Evolutionary conservation across 1,284 basidiomycete species (phyloP), one percentile per base, ranked within the genome.

Genomic region (Ceraceosorus guamensis): DNA sequence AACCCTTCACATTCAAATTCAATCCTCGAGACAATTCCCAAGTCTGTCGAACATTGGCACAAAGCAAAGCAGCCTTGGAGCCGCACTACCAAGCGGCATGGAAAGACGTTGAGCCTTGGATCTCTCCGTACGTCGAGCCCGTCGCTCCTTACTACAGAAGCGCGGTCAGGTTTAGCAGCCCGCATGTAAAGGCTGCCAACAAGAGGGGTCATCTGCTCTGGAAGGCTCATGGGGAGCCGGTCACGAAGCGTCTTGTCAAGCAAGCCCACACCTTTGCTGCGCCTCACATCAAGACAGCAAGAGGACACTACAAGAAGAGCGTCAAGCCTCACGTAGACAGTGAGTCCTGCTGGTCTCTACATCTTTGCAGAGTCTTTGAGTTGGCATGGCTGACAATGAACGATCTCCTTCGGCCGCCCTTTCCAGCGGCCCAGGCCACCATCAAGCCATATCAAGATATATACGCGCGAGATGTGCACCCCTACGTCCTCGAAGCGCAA

Each of bases 401-500:
- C n/a, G n/a, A n/a, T n/a, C n/a, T n/a, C n/a, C n/a, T n/a, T n/a
- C n/a, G n/a, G n/a, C n/a, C n/a, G n/a, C n/a, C n/a, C n/a, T 37
- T 44, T 13, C 31, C 45, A 53, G 50, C 57, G 49, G n/a, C 61
- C 16, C 47, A 63, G 57, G 63, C 60, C 46, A 49, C 63, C 4
- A 48, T 70, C 55, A 66, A 68, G 60, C 72, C 72, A 0, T 74
- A 74, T 58, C 63, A 63, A 33, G 64, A 68, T 55, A 66, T 72
- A 44, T 73, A 73, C 57, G 47, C 61, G n/a, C 66, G 71, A 48
- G 73, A 75, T 39, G 61, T 75, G n/a, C 62, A 64, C 39, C 72
- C 73, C n/a, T 66, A 74, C 46, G 57, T 74, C 11, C 48, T 61
- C 32, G 52, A 58, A 44, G 70, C 65, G 3, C 62, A 63, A 35